phyloP scores from a whole-genome alignment of 805 yeast genomes.

The Ogataea dorogensis region DNA sequence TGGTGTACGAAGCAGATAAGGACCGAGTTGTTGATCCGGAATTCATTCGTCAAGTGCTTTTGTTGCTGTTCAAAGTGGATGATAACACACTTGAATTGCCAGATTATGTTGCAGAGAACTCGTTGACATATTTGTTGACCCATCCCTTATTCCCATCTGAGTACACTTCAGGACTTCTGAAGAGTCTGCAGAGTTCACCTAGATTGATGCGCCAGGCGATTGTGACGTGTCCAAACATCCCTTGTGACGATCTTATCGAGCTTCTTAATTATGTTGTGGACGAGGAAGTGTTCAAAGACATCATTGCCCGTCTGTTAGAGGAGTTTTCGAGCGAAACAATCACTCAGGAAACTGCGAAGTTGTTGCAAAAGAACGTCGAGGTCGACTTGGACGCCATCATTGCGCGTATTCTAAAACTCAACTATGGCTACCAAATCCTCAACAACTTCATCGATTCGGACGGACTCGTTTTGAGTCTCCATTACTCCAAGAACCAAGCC shows the following conservation, averaged over 20 bases:
- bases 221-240: slow-evolving; percentile 70
- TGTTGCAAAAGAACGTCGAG: slow-evolving; percentile 33
- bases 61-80: slow-evolving; percentile 32
- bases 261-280: slow-evolving; percentile 57
- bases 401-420: slow-evolving; percentile 43
- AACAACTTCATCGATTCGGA: slow-evolving; percentile 68
- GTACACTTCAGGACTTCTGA: slow-evolving; percentile 54
- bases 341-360: slow-evolving; percentile 44
- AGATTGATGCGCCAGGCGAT: slow-evolving; percentile 78
- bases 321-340: slow-evolving; percentile 64
- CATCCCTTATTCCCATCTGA: slow-evolving; percentile 81
- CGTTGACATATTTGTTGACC: slow-evolving; percentile 72
- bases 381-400: slow-evolving; percentile 43
- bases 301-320: slow-evolving; percentile 61
- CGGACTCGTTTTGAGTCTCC: slow-evolving; percentile 64
- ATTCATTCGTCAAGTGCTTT: slow-evolving; percentile 46
- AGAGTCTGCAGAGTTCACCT: slow-evolving; percentile 48
- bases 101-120: slow-evolving; percentile 49
- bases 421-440: slow-evolving; percentile 60
- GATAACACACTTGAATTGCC: slow-evolving; percentile 23
- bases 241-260: slow-evolving; percentile 58
- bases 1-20: slow-evolving; percentile 57
- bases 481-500: slow-evolving; percentile 45
- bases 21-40: slow-evolving; percentile 64
- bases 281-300: slow-evolving; percentile 65